Evolutionary conservation across 1,284 basidiomycete species (phyloP), one percentile per base, ranked within the genome.

Genomic region (Trametes versicolor): DNA sequence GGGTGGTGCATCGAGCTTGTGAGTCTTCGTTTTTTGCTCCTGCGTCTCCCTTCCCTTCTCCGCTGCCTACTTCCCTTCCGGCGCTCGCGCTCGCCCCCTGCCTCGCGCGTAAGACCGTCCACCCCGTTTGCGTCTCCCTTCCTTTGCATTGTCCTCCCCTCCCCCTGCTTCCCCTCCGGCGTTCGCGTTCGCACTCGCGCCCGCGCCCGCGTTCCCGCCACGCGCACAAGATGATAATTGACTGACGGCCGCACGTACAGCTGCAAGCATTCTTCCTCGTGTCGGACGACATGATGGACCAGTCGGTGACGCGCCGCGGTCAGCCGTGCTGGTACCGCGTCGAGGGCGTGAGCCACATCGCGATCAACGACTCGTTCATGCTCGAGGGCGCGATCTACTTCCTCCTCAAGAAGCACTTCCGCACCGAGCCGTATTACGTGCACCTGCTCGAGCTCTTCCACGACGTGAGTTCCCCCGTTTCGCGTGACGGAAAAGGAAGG

Each of bases 231-330:
- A 19, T 58, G 36, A 53, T 21, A 12, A 50, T 23, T 3, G 36
- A 52, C 60, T 51, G 51, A 63, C 23, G n/a, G 13, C 15, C 13
- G 48, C 15, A 12, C 25, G 17, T 37, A 21, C 75, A 97, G 94
- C 87, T 99, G 17, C 98, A 99, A 91, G 96, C 96, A 0, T 99
- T 94, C 82, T 99, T 99, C 88, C 88, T 99, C 62, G 97, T 99
- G 62, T 90, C 96, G 25, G 97, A 99, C 80, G 97, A 99, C 79
- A 97, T 99, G 78, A 99, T 99, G 97, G 98, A 99, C 78, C 79
- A 87, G 27, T 95, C 92, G 56, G 90, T 98, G 73, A 99, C 97
- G 7, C 93, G 98, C 47, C 91, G 97, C n/a, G 93, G 94, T n/a
- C 97, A 99, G 77, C 94, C 97, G 0, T 99, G 97, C 81, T 99